These are phyloP conservation scores for Pelagomonas calceolata DNA, from an alignment of 108 stramenopile genomes.

Conservation along the genomic window DNA sequence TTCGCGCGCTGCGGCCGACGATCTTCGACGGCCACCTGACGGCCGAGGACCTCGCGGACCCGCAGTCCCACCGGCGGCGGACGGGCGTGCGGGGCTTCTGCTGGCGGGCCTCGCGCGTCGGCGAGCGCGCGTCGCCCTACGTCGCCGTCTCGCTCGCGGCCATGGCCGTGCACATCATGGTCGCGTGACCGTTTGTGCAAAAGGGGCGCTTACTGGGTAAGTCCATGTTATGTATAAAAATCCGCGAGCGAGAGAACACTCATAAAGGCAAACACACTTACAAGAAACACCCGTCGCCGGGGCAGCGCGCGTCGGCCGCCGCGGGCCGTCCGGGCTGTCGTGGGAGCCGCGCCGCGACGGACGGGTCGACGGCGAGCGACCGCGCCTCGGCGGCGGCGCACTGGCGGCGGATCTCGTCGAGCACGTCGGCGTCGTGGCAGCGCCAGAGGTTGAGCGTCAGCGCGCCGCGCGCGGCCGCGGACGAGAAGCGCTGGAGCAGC, in stretches of 20 bases:
- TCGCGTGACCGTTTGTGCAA: too few relatives aligned
- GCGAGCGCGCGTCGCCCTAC: background rate
- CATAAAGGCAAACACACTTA: too few relatives aligned
- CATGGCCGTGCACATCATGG: background rate
- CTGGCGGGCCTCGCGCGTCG: background rate
- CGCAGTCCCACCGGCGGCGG: background rate
- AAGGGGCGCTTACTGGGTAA: too few relatives aligned
- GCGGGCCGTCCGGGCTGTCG: too few relatives aligned
- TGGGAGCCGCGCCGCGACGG: background rate
- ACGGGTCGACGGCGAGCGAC: background rate
- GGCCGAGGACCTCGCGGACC: too few relatives aligned
- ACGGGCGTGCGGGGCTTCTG: background rate
- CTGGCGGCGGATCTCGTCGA: background rate
- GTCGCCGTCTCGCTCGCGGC: background rate
- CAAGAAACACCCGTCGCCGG: too few relatives aligned
- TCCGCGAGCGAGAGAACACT: too few relatives aligned
- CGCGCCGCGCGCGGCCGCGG: background rate
- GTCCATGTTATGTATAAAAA: too few relatives aligned
- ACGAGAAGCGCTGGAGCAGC: background rate
- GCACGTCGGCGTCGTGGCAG: background rate
- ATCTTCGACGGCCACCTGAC: conserved; percentile 59
- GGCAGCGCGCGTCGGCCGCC: too few relatives aligned
- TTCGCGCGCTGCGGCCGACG: conserved; percentile 67
- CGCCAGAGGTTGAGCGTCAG: background rate
- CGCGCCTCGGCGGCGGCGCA: background rate